These are phyloP conservation scores for Penicillium fuscoglaucum DNA, from an alignment of 2,329 filamentous ascomycete genomes.

Conservation along the genomic window DNA sequence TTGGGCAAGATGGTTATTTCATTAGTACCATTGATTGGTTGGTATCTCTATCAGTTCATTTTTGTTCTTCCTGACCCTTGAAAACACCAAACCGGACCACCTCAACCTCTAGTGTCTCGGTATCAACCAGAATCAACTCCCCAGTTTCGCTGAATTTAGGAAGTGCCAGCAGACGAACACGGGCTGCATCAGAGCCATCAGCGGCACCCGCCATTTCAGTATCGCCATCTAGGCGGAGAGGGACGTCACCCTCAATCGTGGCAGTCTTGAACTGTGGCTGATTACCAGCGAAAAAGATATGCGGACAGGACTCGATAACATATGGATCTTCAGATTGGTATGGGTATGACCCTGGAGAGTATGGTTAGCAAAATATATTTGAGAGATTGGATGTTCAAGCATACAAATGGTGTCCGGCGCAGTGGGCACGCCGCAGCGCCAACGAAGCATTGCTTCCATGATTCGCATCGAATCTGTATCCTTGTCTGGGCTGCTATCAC, in stretches of 20 bases:
- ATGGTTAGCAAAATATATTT: constrained; percentile 12
- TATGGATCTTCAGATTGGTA: constrained; percentile 94
- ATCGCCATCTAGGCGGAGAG: constrained; percentile 36
- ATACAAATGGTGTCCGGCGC: constrained; percentile 93
- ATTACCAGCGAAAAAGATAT: constrained; percentile 86
- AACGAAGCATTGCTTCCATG: constrained; percentile 93
- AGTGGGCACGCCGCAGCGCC: constrained; percentile 88
- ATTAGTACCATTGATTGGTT: constrained; percentile 12
- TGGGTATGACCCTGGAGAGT: constrained; percentile 76
- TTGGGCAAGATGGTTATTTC: constrained; percentile 1
- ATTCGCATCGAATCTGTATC: constrained; percentile 65
- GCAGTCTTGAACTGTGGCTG: constrained; percentile 76
- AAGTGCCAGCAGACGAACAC: constrained; percentile 75
- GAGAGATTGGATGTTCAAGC: constrained; percentile 36
- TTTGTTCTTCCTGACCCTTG: constrained; percentile 36
- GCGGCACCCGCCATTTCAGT: constrained; percentile 34
- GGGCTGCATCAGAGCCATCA: constrained; percentile 61
- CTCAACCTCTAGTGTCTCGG: constrained; percentile 79
- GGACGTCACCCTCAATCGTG: constrained; percentile 57
- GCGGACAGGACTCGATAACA: constrained; percentile 79
- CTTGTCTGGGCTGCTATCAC: constrained; percentile 26
- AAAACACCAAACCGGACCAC: constrained; percentile 60
- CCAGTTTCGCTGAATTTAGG: constrained; percentile 78
- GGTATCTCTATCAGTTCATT: constrained; percentile 27
- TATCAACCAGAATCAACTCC: constrained; percentile 79